These are phyloP conservation scores for Entomortierella beljakovae DNA, from an alignment of 192 early-diverging fungal species.

Conservation along the genomic window DNA sequence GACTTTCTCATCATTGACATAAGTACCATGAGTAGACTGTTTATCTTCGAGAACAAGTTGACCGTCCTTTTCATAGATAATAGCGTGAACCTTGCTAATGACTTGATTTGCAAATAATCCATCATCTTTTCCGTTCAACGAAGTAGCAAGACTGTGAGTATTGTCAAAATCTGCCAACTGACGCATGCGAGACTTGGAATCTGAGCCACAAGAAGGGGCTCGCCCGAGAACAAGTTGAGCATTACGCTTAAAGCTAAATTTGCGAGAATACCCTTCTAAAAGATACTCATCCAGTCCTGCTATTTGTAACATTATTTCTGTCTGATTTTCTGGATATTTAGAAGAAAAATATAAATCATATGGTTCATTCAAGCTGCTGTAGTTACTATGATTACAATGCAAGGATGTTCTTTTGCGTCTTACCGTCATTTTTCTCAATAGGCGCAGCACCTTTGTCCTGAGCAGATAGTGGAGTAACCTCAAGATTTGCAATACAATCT, in stretches of 20 bases:
- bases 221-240: constrained; percentile 16
- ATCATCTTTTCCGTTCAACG: constrained; percentile 20
- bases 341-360: too few species aligned
- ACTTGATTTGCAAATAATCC: constrained; percentile 37
- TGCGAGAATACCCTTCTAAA: too few species aligned
- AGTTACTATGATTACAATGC: too few species aligned
- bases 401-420: too few species aligned
- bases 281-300: too few species aligned
- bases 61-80: constrained; percentile 18
- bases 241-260: constrained; percentile 10
- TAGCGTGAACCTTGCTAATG: constrained; percentile 36
- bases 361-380: too few species aligned
- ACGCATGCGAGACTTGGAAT: constrained; percentile 2
- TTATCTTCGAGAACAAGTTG: constrained; percentile 24
- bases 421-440: too few species aligned
- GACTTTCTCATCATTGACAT: constrained; percentile 19
- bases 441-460: too few species aligned
- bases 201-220: constrained; percentile 18
- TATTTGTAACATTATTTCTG: too few species aligned
- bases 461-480: too few species aligned
- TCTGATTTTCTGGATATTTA: too few species aligned
- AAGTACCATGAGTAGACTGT: constrained; percentile 38
- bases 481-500: too few species aligned
- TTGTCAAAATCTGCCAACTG: not conserved
- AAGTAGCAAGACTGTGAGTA: not conserved